Percentiles rank a stretch among this genome's conserved stretches.
phyloP scores from a whole-genome alignment of 2,329 filamentous ascomycete species.

The Paecilomyces sp. region DNA sequence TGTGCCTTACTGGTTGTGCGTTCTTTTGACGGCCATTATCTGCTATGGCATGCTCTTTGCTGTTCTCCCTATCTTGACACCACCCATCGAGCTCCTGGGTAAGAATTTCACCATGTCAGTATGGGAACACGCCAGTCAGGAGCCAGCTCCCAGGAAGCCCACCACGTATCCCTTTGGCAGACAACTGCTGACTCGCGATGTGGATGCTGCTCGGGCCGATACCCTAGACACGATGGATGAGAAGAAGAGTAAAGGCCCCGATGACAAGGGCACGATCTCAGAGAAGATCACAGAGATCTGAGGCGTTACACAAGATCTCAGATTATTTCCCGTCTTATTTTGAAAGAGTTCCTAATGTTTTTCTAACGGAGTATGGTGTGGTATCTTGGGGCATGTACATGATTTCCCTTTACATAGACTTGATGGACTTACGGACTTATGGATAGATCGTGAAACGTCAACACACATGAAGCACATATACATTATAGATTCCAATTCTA shows the following conservation, averaged over 20 bases:
- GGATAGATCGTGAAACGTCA: background rate
- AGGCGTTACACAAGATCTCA: background rate
- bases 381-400: background rate
- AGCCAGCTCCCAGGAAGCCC: conserved; percentile 8
- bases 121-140: conserved; percentile 8
- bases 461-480: background rate
- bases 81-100: conserved; percentile 12
- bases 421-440: background rate
- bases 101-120: conserved; percentile 8
- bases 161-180: conserved; percentile 10
- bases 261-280: background rate
- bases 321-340: background rate
- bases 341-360: background rate
- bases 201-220: background rate
- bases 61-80: conserved; percentile 14
- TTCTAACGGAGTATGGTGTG: background rate
- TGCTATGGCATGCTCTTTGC: conserved; percentile 11
- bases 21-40: conserved; percentile 11
- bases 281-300: background rate
- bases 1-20: conserved; percentile 17
- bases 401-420: background rate
- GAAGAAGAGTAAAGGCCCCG: background rate
- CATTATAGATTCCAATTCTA: background rate
- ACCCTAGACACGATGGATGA: background rate
- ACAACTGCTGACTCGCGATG: conserved; percentile 2